Percentiles rank a stretch among this genome's conserved stretches.
These are phyloP conservation scores for Filosporella fistucella DNA, from an alignment of 495 filamentous ascomycete genomes.

Conservation along the genomic window DNA sequence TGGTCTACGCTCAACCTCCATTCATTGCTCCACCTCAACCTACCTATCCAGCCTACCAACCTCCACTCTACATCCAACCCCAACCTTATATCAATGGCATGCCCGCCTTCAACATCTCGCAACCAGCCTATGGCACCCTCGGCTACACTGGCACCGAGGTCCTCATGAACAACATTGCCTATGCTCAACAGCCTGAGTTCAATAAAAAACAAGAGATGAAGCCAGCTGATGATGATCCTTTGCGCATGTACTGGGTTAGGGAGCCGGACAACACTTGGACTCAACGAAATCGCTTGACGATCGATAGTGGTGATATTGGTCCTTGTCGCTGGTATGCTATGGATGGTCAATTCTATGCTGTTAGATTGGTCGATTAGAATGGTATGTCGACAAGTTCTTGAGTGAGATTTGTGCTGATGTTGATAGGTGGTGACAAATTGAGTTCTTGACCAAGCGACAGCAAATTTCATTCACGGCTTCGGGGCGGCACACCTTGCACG, in stretches of 20 bases:
- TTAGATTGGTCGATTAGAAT: slow-evolving; percentile 25
- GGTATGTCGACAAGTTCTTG: too few relatives aligned
- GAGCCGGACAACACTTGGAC: slow-evolving; percentile 43
- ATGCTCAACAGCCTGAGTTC: slow-evolving; percentile 29
- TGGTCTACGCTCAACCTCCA: slow-evolving; percentile 5
- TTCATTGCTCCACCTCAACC: background rate
- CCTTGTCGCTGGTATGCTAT: slow-evolving; percentile 43
- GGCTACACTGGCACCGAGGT: slow-evolving; percentile 19
- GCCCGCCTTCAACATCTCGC: slow-evolving; percentile 11
- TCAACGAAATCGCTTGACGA: slow-evolving; percentile 39
- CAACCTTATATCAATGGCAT: slow-evolving; percentile 5
- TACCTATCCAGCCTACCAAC: background rate
- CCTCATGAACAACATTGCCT: slow-evolving; percentile 20
- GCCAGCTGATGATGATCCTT: slow-evolving; percentile 44
- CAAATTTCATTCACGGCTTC: too few relatives aligned
- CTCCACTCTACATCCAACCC: slow-evolving; percentile 7
- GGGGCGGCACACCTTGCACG: too few relatives aligned
- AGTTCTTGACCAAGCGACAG: too few relatives aligned
- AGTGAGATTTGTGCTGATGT: too few relatives aligned
- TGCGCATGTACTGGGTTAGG: slow-evolving; percentile 45
- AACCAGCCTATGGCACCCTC: slow-evolving; percentile 11
- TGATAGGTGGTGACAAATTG: too few relatives aligned
- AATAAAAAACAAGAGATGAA: slow-evolving; percentile 46
- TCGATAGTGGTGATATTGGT: slow-evolving; percentile 39
- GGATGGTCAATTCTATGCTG: slow-evolving; percentile 45